Conservation (phyloP, 208 protist species). For the Sergeia podlipaevii region DNA sequence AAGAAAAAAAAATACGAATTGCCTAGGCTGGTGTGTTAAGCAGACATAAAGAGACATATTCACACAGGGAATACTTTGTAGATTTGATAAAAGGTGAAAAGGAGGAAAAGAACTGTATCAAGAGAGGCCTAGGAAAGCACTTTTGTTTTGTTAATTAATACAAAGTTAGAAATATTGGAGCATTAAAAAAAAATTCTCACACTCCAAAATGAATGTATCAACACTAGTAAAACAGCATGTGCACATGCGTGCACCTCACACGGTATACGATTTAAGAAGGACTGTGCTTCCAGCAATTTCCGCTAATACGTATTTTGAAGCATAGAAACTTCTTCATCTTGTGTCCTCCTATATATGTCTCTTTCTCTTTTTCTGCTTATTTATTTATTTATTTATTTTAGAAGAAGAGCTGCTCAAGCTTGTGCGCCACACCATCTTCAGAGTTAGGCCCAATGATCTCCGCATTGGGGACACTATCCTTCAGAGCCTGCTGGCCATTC, state of each 20-base stretch:
- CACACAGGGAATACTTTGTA: too few species aligned
- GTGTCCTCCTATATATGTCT: not conserved
- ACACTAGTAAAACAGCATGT: slow-evolving; percentile 1
- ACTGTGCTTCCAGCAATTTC: too few species aligned
- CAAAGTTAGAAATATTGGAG: too few species aligned
- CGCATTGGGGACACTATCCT: slow-evolving; percentile 15
- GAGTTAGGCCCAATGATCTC: slow-evolving; percentile 28
- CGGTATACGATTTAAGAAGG: not conserved
- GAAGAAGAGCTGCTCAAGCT: slow-evolving; percentile 21
- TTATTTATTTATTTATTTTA: not conserved
- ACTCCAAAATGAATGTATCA: slow-evolving; percentile 5
- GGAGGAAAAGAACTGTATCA: too few species aligned
- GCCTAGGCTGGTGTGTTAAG: too few species aligned
- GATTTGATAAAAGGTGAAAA: not conserved
- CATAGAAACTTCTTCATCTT: slow-evolving; percentile 1
- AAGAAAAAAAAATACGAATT: too few species aligned
- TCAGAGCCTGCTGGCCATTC: slow-evolving; percentile 15
- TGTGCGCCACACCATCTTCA: slow-evolving; percentile 30
- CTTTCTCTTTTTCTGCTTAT: too few species aligned
- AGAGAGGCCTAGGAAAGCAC: too few species aligned
- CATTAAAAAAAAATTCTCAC: too few species aligned
- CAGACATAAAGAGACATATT: too few species aligned
- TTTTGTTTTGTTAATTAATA: too few species aligned
- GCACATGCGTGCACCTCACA: slow-evolving; percentile 7
- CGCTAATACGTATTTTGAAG: slow-evolving; percentile 15